Percentiles rank a stretch among this genome's conserved stretches.
Conservation (phyloP, 2,329 filamentous ascomycete genomes). For the Aureobasidium lini region DNA sequence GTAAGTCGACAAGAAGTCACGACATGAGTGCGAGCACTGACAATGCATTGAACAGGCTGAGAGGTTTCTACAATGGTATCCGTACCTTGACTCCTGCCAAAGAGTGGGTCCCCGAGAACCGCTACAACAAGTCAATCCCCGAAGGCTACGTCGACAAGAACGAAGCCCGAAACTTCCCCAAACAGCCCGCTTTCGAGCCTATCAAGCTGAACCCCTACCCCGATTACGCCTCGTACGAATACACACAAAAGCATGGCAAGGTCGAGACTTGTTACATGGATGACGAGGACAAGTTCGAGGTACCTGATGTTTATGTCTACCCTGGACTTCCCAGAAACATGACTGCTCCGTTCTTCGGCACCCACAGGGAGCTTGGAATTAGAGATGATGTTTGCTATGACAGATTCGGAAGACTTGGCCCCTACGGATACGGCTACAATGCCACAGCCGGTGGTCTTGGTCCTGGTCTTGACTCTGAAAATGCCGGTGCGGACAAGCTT, state of each 20-base stretch:
- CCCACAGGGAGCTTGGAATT: slow-evolving; percentile 40
- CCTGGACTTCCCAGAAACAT: slow-evolving; percentile 44
- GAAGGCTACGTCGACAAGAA: slow-evolving; percentile 23
- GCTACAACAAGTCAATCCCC: slow-evolving; percentile 34
- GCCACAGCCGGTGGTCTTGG: slow-evolving; percentile 42
- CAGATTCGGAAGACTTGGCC: slow-evolving; percentile 41
- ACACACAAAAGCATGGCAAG: slow-evolving; percentile 42
- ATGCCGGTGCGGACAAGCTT: slow-evolving; percentile 40
- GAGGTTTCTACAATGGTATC: slow-evolving; percentile 43
- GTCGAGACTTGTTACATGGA: slow-evolving; percentile 60
- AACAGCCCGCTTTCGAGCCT: slow-evolving; percentile 28
- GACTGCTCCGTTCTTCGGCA: slow-evolving; percentile 41
- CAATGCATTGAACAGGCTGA: slow-evolving; percentile 32
- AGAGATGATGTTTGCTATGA: slow-evolving; percentile 44
- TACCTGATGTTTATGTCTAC: slow-evolving; percentile 61
- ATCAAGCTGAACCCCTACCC: slow-evolving; percentile 40
- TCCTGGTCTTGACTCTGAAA: slow-evolving; percentile 36
- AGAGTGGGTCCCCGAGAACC: slow-evolving; percentile 38
- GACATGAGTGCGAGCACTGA: slow-evolving; percentile 35
- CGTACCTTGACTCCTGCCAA: slow-evolving; percentile 36
- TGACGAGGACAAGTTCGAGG: slow-evolving; percentile 45
- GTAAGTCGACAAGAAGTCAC: slow-evolving; percentile 23
- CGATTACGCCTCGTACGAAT: slow-evolving; percentile 35
- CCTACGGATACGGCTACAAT: slow-evolving; percentile 45
- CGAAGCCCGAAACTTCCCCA: slow-evolving; percentile 16